Percentiles rank a stretch among this genome's conserved stretches.
phyloP scores from a whole-genome alignment of 257 asterid genomes.

The Apocynum venetum region DNA sequence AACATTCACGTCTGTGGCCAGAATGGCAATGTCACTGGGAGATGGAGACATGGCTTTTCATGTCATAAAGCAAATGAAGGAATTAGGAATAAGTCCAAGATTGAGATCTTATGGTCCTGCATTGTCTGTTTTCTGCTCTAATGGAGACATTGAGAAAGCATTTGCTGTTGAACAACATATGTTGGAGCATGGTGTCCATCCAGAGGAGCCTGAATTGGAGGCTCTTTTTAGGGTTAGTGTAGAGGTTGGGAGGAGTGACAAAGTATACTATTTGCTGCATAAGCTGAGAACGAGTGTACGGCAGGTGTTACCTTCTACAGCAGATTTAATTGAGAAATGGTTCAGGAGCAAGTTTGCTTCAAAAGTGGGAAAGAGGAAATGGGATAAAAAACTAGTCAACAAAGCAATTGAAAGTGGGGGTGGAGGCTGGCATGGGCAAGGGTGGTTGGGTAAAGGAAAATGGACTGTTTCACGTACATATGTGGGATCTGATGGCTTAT shows the following conservation, averaged over 20 bases:
- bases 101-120: conserved; percentile 84
- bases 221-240: conserved; percentile 61
- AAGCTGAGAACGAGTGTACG: conserved; percentile 70
- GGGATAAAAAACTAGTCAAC: conserved; percentile 45
- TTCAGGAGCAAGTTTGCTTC: conserved; percentile 66
- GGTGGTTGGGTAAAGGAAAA: conserved; percentile 83
- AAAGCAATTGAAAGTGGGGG: conserved; percentile 57
- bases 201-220: conserved; percentile 74
- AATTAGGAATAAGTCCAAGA: conserved; percentile 55
- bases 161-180: conserved; percentile 66
- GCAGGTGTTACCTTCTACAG: conserved; percentile 59
- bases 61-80: conserved; percentile 65
- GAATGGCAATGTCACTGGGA: conserved; percentile 75
- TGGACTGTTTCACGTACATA: conserved; percentile 50
- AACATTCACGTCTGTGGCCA: conserved; percentile 69
- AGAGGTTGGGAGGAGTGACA: conserved; percentile 61
- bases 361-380: conserved; percentile 66
- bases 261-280: conserved; percentile 64
- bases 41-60: conserved; percentile 80
- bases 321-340: conserved; percentile 69
- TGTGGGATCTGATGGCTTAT: conserved; percentile 60
- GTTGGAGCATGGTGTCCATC: conserved; percentile 59
- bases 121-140: conserved; percentile 53
- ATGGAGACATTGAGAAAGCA: conserved; percentile 69
- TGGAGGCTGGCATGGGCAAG: conserved; percentile 94